A percentile compares a stretch with the other conserved stretches of the same genome.
These are phyloP conservation scores for Trichoderma asperellum DNA, from an alignment of 2,329 filamentous ascomycete species.

Conservation along the genomic window DNA sequence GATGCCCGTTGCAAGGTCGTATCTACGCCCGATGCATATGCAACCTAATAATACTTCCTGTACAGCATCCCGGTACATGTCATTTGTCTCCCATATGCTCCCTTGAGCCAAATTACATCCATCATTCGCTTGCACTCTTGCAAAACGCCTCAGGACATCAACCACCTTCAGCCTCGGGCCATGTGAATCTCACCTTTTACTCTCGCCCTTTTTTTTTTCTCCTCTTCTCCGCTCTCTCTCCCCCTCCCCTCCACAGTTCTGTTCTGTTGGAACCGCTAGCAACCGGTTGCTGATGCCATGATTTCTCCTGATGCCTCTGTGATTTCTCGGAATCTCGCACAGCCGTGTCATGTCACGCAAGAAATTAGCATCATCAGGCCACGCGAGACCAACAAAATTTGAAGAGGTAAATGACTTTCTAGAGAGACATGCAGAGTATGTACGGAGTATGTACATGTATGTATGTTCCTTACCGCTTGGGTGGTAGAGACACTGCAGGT, in stretches of 20 bases:
- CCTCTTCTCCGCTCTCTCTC: too few species aligned
- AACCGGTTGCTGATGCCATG: background rate
- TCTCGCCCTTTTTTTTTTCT: background rate
- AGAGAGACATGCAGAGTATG: background rate
- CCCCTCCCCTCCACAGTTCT: background rate
- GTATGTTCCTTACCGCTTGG: background rate
- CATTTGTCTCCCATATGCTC: background rate
- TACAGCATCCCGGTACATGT: background rate
- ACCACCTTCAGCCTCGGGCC: background rate
- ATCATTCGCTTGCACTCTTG: background rate
- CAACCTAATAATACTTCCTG: background rate
- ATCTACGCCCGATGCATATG: background rate
- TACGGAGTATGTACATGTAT: background rate
- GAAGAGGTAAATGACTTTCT: background rate
- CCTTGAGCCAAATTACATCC: background rate
- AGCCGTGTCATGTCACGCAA: conserved; percentile 4
- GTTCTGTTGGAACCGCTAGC: background rate
- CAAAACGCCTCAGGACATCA: background rate
- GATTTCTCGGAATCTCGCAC: background rate
- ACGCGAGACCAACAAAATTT: background rate
- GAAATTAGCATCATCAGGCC: background rate
- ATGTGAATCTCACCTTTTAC: background rate
- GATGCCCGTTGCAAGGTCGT: background rate
- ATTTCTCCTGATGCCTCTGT: background rate
- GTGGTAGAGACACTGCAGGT: background rate